A percentile compares a stretch with the other conserved stretches of the same genome.
Evolutionary conservation across 2,329 filamentous ascomycete genomes (phyloP).

Genomic region (Sporothrix brunneoviolacea): DNA sequence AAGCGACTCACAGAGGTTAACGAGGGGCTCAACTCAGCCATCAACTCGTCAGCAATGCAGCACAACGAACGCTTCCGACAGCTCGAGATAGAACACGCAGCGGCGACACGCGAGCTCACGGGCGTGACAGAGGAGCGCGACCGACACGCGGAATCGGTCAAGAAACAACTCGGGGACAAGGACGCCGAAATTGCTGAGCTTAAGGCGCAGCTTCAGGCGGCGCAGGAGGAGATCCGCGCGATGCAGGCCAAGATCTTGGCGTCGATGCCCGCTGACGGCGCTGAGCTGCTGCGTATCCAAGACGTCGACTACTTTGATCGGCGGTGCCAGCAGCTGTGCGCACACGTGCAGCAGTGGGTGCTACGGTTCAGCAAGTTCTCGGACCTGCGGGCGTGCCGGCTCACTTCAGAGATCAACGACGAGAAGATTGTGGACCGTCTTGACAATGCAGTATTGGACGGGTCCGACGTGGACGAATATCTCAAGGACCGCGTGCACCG

Average conservation of each 20-base stretch:
- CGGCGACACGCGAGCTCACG: constrained; percentile 62
- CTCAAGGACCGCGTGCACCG: constrained; percentile 81
- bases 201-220: constrained; percentile 68
- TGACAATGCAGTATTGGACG: constrained; percentile 90
- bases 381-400: constrained; percentile 78
- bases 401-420: constrained; percentile 77
- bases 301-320: constrained; percentile 95
- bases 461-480: constrained; percentile 83
- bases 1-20: constrained; percentile 76
- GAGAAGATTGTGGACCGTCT: constrained; percentile 91
- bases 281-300: constrained; percentile 62
- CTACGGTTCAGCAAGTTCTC: constrained; percentile 97
- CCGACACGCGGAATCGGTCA: constrained; percentile 24
- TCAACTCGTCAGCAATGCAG: constrained; percentile 67
- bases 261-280: constrained; percentile 49
- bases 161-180: constrained; percentile 61
- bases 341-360: constrained; percentile 96
- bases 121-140: constrained; percentile 57
- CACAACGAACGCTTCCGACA: constrained; percentile 64
- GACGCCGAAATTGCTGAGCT: constrained; percentile 76
- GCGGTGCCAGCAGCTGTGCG: constrained; percentile 88
- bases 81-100: constrained; percentile 61
- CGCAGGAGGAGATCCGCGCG: constrained; percentile 55
- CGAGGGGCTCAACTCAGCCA: constrained; percentile 68
- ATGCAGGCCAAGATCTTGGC: constrained; percentile 53